phyloP scores from a whole-genome alignment of 495 filamentous ascomycete species.

The Lasiosphaeriaceae sp. region DNA sequence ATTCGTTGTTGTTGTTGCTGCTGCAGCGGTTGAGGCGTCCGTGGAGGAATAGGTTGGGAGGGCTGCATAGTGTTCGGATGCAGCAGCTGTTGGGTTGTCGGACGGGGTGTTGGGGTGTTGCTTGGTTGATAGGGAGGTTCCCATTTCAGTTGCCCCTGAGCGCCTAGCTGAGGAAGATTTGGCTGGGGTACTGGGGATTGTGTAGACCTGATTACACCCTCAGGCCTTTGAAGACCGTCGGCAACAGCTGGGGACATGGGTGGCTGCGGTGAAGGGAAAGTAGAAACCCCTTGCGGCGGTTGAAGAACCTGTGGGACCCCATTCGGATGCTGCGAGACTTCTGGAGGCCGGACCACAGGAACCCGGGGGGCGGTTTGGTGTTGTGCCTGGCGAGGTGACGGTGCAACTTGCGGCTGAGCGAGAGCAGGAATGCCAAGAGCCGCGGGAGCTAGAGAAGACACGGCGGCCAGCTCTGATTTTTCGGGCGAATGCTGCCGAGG shows the following conservation, averaged over 20 bases:
- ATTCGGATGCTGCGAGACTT: constrained; percentile 23
- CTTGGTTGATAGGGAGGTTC: constrained; percentile 48
- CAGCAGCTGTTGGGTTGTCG: constrained; percentile 20
- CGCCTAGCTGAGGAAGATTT: constrained; percentile 5
- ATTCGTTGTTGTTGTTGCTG: not conserved
- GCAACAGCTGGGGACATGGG: constrained; percentile 17
- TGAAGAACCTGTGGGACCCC: constrained; percentile 35
- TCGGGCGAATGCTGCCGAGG: not conserved
- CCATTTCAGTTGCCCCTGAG: constrained; percentile 40
- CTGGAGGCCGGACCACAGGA: constrained; percentile 23
- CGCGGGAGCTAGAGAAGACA: not conserved
- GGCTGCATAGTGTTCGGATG: constrained; percentile 16
- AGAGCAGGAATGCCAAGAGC: not conserved
- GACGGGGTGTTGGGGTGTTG: constrained; percentile 20
- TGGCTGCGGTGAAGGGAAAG: constrained; percentile 22
- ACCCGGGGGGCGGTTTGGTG: constrained; percentile 13
- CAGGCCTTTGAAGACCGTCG: constrained; percentile 32
- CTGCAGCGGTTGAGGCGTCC: not conserved
- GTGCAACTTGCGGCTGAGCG: constrained; percentile 11
- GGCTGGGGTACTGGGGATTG: constrained; percentile 10
- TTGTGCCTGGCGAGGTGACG: constrained; percentile 11
- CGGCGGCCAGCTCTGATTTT: not conserved
- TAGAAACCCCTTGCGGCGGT: constrained; percentile 34
- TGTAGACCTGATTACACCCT: constrained; percentile 12
- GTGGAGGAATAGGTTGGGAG: not conserved